Conservation (phyloP, 2,329 filamentous ascomycete genomes). For the Exophiala lecanii-corni region DNA sequence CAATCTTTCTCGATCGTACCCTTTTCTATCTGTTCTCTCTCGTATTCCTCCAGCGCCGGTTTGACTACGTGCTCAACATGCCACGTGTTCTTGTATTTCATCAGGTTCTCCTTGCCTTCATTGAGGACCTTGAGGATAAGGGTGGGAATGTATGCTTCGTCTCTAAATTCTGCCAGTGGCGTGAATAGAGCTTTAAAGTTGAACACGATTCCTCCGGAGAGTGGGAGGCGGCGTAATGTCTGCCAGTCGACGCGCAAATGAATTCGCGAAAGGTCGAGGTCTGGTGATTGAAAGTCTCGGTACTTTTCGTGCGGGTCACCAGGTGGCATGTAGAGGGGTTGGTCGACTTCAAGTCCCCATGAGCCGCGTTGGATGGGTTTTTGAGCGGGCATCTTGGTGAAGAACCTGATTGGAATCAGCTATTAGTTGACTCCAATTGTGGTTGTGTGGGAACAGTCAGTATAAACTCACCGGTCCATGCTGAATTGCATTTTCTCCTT, state of each 20-base stretch:
- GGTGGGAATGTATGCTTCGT: slow-evolving; percentile 69
- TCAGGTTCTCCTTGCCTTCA: slow-evolving; percentile 64
- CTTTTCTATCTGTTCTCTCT: slow-evolving; percentile 59
- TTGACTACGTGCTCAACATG: slow-evolving; percentile 70
- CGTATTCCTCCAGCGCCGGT: slow-evolving; percentile 60
- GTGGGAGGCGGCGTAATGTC: slow-evolving; percentile 70
- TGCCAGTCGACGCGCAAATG: slow-evolving; percentile 83
- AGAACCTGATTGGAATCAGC: slow-evolving; percentile 53
- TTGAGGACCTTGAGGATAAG: slow-evolving; percentile 64
- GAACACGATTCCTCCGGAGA: slow-evolving; percentile 72
- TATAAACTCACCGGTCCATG: slow-evolving; percentile 65
- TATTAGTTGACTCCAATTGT: too few species aligned
- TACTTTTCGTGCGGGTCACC: slow-evolving; percentile 61
- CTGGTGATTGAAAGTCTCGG: slow-evolving; percentile 54
- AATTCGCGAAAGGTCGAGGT: slow-evolving; percentile 55
- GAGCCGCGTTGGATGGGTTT: slow-evolving; percentile 77
- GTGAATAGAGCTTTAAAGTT: slow-evolving; percentile 89
- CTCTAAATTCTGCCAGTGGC: slow-evolving; percentile 61
- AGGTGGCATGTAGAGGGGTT: slow-evolving; percentile 70
- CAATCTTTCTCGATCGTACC: slow-evolving; percentile 59
- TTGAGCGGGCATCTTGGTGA: slow-evolving; percentile 69
- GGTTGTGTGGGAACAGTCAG: too few species aligned
- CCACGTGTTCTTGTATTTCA: slow-evolving; percentile 80
- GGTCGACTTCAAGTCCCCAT: slow-evolving; percentile 74
- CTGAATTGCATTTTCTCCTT: slow-evolving; percentile 83